A percentile compares a stretch with the other conserved stretches of the same genome.
phyloP scores from a whole-genome alignment of 2,329 filamentous ascomycete species.

The Dactylellina cionopaga region DNA sequence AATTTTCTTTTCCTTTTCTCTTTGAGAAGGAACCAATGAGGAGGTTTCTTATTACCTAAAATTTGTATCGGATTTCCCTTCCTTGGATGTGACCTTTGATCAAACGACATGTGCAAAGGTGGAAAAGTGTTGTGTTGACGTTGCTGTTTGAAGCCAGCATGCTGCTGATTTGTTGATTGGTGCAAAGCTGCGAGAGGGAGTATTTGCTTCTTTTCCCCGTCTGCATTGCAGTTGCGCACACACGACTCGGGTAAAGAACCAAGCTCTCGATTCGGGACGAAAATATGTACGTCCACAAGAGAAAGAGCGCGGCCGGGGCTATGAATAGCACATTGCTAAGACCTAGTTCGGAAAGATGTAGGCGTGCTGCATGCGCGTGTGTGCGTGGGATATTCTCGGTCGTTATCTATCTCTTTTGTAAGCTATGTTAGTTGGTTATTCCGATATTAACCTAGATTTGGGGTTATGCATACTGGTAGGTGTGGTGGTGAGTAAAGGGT shows the following conservation, averaged over 20 bases:
- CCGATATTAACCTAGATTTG: slow-evolving; percentile 4
- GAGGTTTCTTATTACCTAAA: slow-evolving; percentile 51
- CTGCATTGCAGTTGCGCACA: background rate
- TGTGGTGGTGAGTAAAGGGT: background rate
- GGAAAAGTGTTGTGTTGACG: slow-evolving; percentile 50
- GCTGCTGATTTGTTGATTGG: slow-evolving; percentile 9
- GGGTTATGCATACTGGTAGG: background rate
- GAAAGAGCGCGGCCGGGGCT: slow-evolving; percentile 25
- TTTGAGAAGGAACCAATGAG: slow-evolving; percentile 24
- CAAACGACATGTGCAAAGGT: too few relatives aligned
- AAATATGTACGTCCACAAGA: slow-evolving; percentile 13
- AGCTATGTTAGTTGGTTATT: too few relatives aligned
- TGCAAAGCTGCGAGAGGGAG: background rate
- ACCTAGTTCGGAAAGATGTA: background rate
- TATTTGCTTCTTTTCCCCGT: slow-evolving; percentile 41
- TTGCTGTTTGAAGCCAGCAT: slow-evolving; percentile 8
- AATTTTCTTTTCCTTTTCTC: background rate
- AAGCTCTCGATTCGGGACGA: background rate
- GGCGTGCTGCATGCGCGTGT: too few relatives aligned
- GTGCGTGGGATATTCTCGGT: slow-evolving; percentile 1
- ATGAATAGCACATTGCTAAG: slow-evolving; percentile 27
- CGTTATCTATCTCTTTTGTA: slow-evolving; percentile 33
- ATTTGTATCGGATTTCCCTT: slow-evolving; percentile 37
- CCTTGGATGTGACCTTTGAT: slow-evolving; percentile 4
- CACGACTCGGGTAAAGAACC: background rate